These are phyloP conservation scores for Shiraia sp. DNA, from an alignment of 2,329 filamentous ascomycete genomes.

Conservation along the genomic window DNA sequence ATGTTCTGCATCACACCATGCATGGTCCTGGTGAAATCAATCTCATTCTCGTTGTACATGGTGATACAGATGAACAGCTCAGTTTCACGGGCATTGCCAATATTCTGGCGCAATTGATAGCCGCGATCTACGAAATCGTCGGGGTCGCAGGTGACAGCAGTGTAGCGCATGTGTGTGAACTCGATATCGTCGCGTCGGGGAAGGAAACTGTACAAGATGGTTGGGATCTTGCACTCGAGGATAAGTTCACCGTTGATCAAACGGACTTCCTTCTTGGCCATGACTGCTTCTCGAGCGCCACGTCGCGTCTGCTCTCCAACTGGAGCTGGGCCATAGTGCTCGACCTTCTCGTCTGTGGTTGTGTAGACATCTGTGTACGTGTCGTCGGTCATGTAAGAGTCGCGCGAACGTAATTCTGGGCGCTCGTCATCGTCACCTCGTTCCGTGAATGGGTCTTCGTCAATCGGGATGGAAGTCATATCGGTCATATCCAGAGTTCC, in stretches of 20 bases:
- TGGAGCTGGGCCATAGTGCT: slow-evolving; percentile 86
- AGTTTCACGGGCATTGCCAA: slow-evolving; percentile 85
- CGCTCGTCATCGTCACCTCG: slow-evolving; percentile 60
- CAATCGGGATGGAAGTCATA: slow-evolving; percentile 72
- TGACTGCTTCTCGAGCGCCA: slow-evolving; percentile 83
- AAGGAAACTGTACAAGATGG: slow-evolving; percentile 95
- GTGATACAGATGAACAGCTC: slow-evolving; percentile 96
- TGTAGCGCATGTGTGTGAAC: slow-evolving; percentile 99
- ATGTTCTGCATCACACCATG: slow-evolving; percentile 99
- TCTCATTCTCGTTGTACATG: slow-evolving; percentile 99
- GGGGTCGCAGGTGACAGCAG: slow-evolving; percentile 95
- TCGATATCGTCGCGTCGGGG: slow-evolving; percentile 91
- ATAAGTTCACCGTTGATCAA: slow-evolving; percentile 98
- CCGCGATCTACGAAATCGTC: slow-evolving; percentile 88
- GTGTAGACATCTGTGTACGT: slow-evolving; percentile 58
- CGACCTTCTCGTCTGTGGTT: slow-evolving; percentile 62
- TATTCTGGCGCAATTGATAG: slow-evolving; percentile 91
- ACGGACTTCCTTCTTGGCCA: slow-evolving; percentile 90
- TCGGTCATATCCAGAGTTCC: slow-evolving; percentile 66
- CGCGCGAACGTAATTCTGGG: slow-evolving; percentile 63
- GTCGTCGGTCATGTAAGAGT: slow-evolving; percentile 65
- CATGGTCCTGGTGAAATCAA: slow-evolving; percentile 96
- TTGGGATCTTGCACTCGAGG: slow-evolving; percentile 98
- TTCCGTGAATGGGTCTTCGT: slow-evolving; percentile 73
- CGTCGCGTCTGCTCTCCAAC: slow-evolving; percentile 83